Conservation (phyloP, 2,329 filamentous ascomycete genomes). For the Dendryphion nanum region DNA sequence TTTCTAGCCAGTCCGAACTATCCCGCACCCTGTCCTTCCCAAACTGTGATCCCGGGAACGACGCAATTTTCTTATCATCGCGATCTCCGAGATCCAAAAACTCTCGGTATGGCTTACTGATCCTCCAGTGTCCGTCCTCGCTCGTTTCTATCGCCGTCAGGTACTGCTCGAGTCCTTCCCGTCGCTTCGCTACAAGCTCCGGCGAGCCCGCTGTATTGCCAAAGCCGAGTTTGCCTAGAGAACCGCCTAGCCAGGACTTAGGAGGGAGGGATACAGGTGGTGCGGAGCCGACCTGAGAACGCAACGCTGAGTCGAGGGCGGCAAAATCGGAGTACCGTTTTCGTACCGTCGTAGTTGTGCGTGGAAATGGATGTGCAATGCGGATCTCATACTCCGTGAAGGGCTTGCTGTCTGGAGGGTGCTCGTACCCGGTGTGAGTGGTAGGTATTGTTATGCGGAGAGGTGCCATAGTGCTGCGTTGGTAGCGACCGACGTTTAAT, state of each 20-base stretch:
- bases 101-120: constrained; percentile 67
- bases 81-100: constrained; percentile 63
- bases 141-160: constrained; percentile 69
- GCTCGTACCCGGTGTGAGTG: constrained; percentile 48
- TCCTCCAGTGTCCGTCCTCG: constrained; percentile 74
- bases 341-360: constrained; percentile 71
- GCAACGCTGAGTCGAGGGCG: constrained; percentile 63
- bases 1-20: constrained; percentile 67
- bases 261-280: constrained; percentile 67
- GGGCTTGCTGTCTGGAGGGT: constrained; percentile 55
- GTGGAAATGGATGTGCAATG: constrained; percentile 71
- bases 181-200: constrained; percentile 69
- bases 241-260: constrained; percentile 72
- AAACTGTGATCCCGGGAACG: constrained; percentile 35
- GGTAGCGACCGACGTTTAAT: background rate
- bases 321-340: constrained; percentile 83
- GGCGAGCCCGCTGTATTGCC: constrained; percentile 64
- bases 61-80: constrained; percentile 16
- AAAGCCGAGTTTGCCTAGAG: constrained; percentile 27
- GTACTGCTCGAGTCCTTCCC: constrained; percentile 67
- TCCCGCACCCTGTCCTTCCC: constrained; percentile 46
- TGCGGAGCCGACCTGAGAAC: constrained; percentile 57
- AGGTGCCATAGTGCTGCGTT: constrained; percentile 40
- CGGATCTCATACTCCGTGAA: constrained; percentile 79
- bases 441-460: constrained; percentile 48